Evolutionary conservation across 257 asterid genomes (phyloP).

Genomic region (Cynanchum wilfordii): DNA sequence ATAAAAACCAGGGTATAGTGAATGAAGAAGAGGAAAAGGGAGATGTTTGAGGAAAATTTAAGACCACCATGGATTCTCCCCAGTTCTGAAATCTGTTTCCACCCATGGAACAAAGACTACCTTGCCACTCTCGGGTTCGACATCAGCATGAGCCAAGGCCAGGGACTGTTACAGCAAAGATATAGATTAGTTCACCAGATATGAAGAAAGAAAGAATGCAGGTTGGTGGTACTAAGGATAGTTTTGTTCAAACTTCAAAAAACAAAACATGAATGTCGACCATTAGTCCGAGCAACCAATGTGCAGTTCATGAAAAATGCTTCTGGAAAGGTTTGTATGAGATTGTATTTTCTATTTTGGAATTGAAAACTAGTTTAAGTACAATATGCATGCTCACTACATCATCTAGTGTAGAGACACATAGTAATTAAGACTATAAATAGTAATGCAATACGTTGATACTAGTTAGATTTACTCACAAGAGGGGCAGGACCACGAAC

Average conservation of each 20-base stretch:
- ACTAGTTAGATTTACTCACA: slow-evolving; percentile 50
- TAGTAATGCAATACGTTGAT: neutral
- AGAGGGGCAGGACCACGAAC: slow-evolving; percentile 97
- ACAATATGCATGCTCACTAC: neutral
- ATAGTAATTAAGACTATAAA: neutral
- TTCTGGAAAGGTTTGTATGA: neutral
- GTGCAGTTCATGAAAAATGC: neutral
- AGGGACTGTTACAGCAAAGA: slow-evolving; percentile 47
- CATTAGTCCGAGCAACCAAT: neutral
- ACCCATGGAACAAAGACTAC: slow-evolving; percentile 85
- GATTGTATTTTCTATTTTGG: neutral
- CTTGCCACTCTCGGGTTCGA: slow-evolving; percentile 56
- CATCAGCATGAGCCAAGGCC: slow-evolving; percentile 91
- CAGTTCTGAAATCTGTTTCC: slow-evolving; percentile 92
- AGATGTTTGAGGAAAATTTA: slow-evolving; percentile 16
- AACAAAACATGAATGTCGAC: neutral
- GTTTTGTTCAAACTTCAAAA: neutral
- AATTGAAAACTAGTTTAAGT: neutral
- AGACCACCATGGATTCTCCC: slow-evolving; percentile 91
- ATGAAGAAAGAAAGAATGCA: neutral
- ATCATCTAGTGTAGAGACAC: neutral
- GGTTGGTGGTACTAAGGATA: neutral
- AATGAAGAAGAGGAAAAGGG: neutral
- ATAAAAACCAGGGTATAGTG: neutral
- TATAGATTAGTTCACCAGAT: neutral